These are phyloP conservation scores for Phytomonas serpens DNA, from an alignment of 208 protist genomes.

Conservation along the genomic window DNA sequence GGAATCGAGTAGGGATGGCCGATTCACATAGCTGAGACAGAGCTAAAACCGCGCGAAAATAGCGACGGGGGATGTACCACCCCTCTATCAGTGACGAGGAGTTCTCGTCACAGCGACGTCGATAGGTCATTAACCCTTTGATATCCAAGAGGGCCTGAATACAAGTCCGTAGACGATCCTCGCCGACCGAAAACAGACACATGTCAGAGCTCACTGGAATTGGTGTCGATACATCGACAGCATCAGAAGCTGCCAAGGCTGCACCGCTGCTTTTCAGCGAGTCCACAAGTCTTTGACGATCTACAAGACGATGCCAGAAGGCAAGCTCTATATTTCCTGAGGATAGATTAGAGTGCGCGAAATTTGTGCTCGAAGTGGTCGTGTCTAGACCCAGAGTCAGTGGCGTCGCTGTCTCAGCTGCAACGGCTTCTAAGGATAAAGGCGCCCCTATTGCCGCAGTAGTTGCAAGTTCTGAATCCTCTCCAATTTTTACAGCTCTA, in stretches of 20 bases:
- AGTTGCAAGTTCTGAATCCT: background rate
- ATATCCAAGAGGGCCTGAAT: constrained; percentile 25
- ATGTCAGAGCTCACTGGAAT: background rate
- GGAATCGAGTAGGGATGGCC: constrained; percentile 40
- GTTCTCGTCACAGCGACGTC: background rate
- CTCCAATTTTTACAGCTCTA: background rate
- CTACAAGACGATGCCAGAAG: background rate
- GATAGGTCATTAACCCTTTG: constrained; percentile 15
- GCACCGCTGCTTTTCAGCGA: background rate
- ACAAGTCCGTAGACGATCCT: constrained; percentile 27
- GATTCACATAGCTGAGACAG: constrained; percentile 48
- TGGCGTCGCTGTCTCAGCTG: background rate
- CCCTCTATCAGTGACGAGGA: constrained; percentile 1
- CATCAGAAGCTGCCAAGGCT: background rate
- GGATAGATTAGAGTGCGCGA: background rate
- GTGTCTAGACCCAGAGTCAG: background rate
- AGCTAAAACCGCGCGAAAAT: constrained; percentile 19
- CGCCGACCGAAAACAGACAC: background rate
- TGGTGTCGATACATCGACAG: background rate
- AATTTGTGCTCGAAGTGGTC: background rate
- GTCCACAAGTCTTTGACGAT: background rate
- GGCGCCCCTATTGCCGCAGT: background rate
- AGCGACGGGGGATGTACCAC: constrained; percentile 9
- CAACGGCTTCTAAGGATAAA: background rate
- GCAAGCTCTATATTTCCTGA: background rate